A percentile compares a stretch with the other conserved stretches of the same genome.
Conservation (phyloP, 305 asterid genomes). For the Fraxinus ornus region DNA sequence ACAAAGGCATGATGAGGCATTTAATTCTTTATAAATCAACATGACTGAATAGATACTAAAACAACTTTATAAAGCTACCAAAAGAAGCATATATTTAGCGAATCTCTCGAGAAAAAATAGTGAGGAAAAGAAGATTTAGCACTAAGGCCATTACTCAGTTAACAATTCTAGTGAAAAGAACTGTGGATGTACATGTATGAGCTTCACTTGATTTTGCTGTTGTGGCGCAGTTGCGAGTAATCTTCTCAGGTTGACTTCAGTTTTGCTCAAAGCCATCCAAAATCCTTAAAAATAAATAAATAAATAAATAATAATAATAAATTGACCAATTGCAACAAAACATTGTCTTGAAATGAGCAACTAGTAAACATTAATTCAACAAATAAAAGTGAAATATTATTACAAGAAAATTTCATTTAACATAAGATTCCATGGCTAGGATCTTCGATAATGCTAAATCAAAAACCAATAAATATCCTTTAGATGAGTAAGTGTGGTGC, state of each 20-base stretch:
- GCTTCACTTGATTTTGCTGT: slow-evolving; percentile 82
- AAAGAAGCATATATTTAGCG: background rate
- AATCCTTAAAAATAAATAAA: slow-evolving; percentile 4
- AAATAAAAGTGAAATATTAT: background rate
- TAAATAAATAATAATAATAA: background rate
- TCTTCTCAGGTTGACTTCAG: slow-evolving; percentile 80
- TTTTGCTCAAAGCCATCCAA: slow-evolving; percentile 74
- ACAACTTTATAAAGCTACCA: background rate
- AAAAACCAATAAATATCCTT: background rate
- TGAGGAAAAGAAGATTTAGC: background rate
- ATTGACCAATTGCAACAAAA: background rate
- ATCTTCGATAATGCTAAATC: background rate
- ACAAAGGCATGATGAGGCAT: background rate
- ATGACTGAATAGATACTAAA: background rate
- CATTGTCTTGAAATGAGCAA: background rate
- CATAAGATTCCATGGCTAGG: background rate
- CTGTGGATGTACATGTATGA: slow-evolving; percentile 64
- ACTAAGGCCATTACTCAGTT: slow-evolving; percentile 9
- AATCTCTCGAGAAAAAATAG: background rate
- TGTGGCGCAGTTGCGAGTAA: slow-evolving; percentile 76
- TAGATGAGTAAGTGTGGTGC: background rate
- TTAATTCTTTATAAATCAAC: background rate
- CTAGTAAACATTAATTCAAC: background rate
- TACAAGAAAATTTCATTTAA: background rate
- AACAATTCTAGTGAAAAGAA: slow-evolving; percentile 23